Evolutionary conservation across 225 moss, liverwort and hornwort species (phyloP), one percentile per base, ranked within the genome.

Genomic region (Thuidium tamariscinum): DNA sequence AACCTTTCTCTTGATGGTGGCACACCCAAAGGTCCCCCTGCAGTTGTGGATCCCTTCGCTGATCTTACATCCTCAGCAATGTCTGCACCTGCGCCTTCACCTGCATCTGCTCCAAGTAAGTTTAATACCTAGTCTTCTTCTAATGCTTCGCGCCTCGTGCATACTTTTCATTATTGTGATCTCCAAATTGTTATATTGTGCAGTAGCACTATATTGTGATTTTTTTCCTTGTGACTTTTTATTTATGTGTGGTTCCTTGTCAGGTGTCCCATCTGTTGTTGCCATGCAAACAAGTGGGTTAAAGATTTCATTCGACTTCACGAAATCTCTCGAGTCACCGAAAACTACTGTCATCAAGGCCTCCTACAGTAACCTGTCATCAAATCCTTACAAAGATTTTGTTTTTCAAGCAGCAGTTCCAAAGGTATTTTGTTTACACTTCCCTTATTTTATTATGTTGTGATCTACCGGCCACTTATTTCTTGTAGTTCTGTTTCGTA

Each of bases 341-440:
- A 94, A 95, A 84, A 92, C 88, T 32, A 98, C 95, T 59, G 84
- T 94, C 75, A 95, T 98, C 56, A 94, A 92, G 86, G 98, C 95
- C 41, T 92, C 95, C 4, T 96, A 98, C 84, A 92, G 88, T 73
- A 98, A 98, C 77, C 82, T 93, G 86, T 95, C 96, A 84, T 92
- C 93, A 41, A 93, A 44, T 89, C 91, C 90, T 68, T 98, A 95
- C 91, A 93, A 91, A 73, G 96, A 98, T 89, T 98, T 96, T 67
- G 92, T 98, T 56, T 96, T 96, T 60, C 98, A 98, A 91, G 95
- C 96, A 79, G 96, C 98, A 90, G 98, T 98, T 84, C 98, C 96
- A 36, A 98, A 98, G 96, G 98, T 91, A 25, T 62, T 77, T 74
- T 83, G 62, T 55, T 26, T 46, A 62, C 54, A 22, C 51, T 68